Percentiles rank a stretch among this genome's conserved stretches.
Evolutionary conservation across 176 grass and related monocot genomes (phyloP).

Genomic region (Areca catechu): DNA sequence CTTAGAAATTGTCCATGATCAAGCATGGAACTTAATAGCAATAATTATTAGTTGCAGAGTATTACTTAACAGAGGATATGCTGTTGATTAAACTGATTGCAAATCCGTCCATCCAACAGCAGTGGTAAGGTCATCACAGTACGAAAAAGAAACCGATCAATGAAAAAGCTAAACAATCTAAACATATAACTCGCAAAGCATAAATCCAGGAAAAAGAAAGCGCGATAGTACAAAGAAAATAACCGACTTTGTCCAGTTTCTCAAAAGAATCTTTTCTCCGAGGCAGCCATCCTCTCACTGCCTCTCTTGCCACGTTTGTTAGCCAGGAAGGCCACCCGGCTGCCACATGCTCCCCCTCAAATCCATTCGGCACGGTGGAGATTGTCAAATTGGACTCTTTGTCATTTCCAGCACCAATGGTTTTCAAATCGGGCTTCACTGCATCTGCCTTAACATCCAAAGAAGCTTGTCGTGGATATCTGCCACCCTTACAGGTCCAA

Average conservation of each 20-base stretch:
- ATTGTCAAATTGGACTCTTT: constrained; percentile 27
- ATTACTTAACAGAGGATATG: too few species aligned
- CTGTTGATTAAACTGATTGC: too few species aligned
- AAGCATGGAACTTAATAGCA: too few species aligned
- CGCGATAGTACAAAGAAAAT: constrained; percentile 6
- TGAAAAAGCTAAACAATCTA: too few species aligned
- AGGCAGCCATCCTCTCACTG: constrained; percentile 82
- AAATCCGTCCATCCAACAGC: too few species aligned
- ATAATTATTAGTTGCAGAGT: too few species aligned
- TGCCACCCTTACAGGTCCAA: neutral
- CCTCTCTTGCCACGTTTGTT: constrained; percentile 70
- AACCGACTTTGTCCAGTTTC: constrained; percentile 80
- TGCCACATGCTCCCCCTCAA: constrained; percentile 42
- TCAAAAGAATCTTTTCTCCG: constrained; percentile 90
- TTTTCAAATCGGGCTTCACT: constrained; percentile 19
- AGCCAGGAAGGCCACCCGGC: constrained; percentile 90
- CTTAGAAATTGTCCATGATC: too few species aligned
- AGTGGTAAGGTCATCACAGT: too few species aligned
- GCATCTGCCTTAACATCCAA: constrained; percentile 21
- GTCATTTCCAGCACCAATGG: constrained; percentile 7
- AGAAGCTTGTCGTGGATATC: constrained; percentile 15
- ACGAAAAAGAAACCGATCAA: too few species aligned
- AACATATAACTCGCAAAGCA: too few species aligned
- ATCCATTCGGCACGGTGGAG: constrained; percentile 20
- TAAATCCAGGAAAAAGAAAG: neutral